phyloP scores from a whole-genome alignment of 371 early-diverging fungal genomes.

The Apophysomyces elegans region DNA sequence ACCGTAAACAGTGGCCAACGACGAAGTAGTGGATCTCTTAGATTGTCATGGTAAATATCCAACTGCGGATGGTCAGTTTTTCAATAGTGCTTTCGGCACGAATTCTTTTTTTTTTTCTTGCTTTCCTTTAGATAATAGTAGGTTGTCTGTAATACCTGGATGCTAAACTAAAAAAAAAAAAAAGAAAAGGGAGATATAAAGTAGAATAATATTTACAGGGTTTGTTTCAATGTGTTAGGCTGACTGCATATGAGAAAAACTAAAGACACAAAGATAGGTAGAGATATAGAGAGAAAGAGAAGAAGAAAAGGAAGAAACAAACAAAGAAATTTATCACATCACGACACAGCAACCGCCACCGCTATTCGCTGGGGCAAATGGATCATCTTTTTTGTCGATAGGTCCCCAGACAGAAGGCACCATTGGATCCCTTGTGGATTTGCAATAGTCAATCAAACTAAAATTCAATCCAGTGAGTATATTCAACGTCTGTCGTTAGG shows the following conservation, averaged over 20 bases:
- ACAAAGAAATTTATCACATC: conserved; percentile 14
- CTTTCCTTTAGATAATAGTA: too few relatives aligned
- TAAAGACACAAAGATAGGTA: not conserved
- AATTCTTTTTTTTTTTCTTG: too few relatives aligned
- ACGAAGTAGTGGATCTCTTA: too few relatives aligned
- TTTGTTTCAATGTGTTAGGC: not conserved
- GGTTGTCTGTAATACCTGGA: too few relatives aligned
- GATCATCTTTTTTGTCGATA: conserved; percentile 25
- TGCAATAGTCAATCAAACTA: conserved; percentile 31
- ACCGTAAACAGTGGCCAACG: too few relatives aligned
- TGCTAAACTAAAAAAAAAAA: too few relatives aligned
- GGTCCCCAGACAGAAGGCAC: conserved; percentile 33
- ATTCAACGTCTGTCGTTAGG: not conserved
- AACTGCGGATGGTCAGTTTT: too few relatives aligned
- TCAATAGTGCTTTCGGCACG: too few relatives aligned
- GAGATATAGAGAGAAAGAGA: not conserved
- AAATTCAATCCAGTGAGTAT: not conserved
- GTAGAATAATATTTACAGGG: not conserved
- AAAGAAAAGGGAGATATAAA: not conserved
- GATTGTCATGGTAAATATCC: too few relatives aligned
- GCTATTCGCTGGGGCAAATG: conserved; percentile 22
- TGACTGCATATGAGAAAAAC: not conserved
- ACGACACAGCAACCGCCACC: conserved; percentile 15
- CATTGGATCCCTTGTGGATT: conserved; percentile 26
- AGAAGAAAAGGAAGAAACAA: conserved; percentile 11